Base-by-base conservation (phyloP, 768 basidiomycete species). In the Pisolithus marmoratus region DNA sequence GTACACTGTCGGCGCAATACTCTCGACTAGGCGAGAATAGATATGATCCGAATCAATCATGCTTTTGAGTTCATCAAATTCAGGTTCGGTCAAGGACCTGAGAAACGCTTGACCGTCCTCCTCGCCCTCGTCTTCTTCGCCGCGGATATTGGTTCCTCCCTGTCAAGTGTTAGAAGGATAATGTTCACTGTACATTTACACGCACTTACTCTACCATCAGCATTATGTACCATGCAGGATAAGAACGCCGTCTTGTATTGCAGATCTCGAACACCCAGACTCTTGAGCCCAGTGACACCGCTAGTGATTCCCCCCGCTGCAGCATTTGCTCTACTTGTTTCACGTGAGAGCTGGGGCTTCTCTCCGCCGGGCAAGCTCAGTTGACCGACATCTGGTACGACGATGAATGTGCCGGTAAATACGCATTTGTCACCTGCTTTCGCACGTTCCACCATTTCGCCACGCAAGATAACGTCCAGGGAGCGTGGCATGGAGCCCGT, bases 401-500 rank as follows among this genome's bases (percentile, higher is more conserved):
- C 95, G 60, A 98, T 94, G 71, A 99, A 98, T 0, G 92, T 90
- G 19, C 96, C 96, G 5, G 92, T 96, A 67, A 99, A 98, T 46
- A 95, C 88, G 65, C 93, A 96, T 69, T 96, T 97, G 70, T 99
- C 96, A 60, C 96, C 96, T 2, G 96, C 96, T 67, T 99, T 99
- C 12, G 95, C 95, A n/a, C 92, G 84, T 68, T 99, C 96, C 36
- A 99, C 96, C 58, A 98, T 81, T 63, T 98, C 96, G 4, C 87
- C 85, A 26, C 96, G 87, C 7, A 98, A 81, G 57, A 98, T 91
- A 40, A 98, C 95, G 65, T 98, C 95, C 52, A 98, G 73, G 24
- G 93, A 95, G 29, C 95, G 85, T 26, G 96, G 96, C 96, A 98
- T 99, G 3, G 88, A 91, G 1, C 96, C 96, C 0, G 95, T 98